Evolutionary conservation across 768 basidiomycete species (phyloP).

Genomic region (Boletellus ananiceps): DNA sequence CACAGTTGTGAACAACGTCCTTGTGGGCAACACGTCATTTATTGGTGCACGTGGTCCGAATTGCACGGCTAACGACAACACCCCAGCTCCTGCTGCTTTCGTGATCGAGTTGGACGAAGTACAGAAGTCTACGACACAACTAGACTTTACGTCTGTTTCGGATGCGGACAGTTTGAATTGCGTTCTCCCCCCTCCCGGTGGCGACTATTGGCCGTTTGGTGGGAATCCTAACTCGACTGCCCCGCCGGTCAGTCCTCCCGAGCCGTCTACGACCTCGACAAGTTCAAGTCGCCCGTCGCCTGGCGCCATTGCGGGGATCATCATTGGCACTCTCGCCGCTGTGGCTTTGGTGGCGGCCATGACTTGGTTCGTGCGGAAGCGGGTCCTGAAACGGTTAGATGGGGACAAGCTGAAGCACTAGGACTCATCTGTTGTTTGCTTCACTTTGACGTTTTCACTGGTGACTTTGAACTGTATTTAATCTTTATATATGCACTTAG

Average conservation of each 20-base stretch:
- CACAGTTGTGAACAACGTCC: conserved; percentile 55
- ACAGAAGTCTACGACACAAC: conserved; percentile 42
- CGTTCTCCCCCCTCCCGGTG: conserved; percentile 60
- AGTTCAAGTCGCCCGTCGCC: conserved; percentile 26
- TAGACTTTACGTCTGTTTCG: conserved; percentile 46
- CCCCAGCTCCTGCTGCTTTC: conserved; percentile 56
- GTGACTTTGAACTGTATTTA: too few species aligned
- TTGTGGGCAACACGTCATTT: conserved; percentile 70
- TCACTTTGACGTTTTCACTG: background rate
- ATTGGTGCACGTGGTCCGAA: conserved; percentile 66
- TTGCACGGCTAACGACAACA: conserved; percentile 46
- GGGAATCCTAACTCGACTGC: conserved; percentile 38
- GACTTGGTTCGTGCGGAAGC: conserved; percentile 47
- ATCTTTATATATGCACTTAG: too few species aligned
- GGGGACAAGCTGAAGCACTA: conserved; percentile 12
- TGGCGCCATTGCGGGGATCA: conserved; percentile 39
- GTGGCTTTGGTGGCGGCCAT: conserved; percentile 37
- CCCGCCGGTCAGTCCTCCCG: conserved; percentile 16
- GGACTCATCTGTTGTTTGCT: background rate
- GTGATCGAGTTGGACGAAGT: conserved; percentile 48
- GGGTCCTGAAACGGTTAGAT: conserved; percentile 37
- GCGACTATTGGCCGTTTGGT: conserved; percentile 71
- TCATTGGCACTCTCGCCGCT: conserved; percentile 47
- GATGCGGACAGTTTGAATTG: conserved; percentile 61
- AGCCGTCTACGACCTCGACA: conserved; percentile 10